phyloP scores from a whole-genome alignment of 2,329 filamentous ascomycete species.

The Cladosporium oxysporum region DNA sequence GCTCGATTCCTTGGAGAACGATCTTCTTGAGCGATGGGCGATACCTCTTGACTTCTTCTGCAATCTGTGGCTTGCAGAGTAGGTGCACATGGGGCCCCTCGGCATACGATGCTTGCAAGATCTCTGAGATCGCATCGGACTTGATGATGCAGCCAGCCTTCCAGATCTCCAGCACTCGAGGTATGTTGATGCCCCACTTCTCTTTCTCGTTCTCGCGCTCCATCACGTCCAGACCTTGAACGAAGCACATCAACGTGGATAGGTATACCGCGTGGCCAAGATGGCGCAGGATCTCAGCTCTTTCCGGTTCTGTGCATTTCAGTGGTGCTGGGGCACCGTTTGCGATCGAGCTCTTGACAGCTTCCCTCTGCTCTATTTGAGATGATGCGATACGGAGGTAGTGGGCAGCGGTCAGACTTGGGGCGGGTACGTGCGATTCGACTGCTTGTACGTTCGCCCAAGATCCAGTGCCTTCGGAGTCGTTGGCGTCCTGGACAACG shows the following conservation, averaged over 20 bases:
- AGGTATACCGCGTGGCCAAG: constrained; percentile 55
- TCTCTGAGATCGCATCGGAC: constrained; percentile 55
- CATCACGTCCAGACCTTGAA: constrained; percentile 60
- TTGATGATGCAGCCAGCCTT: constrained; percentile 63
- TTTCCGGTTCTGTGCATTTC: constrained; percentile 32
- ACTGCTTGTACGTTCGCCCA: constrained; percentile 58
- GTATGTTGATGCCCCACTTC: constrained; percentile 50
- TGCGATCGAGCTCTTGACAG: constrained; percentile 28
- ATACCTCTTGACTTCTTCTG: constrained; percentile 47
- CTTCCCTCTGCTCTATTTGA: constrained; percentile 48
- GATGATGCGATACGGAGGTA: constrained; percentile 57
- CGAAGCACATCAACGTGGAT: constrained; percentile 55
- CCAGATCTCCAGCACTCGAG: constrained; percentile 53
- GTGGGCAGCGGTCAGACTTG: constrained; percentile 54
- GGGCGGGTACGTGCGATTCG: constrained; percentile 54
- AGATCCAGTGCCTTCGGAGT: constrained; percentile 57
- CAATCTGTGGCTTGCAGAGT: constrained; percentile 40
- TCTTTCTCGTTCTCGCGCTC: constrained; percentile 53
- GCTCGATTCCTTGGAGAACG: constrained; percentile 49
- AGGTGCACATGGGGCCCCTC: background rate
- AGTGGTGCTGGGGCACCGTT: constrained; percentile 41
- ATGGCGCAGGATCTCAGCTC: constrained; percentile 46
- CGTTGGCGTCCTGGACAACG: constrained; percentile 60
- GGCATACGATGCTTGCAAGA: constrained; percentile 44
- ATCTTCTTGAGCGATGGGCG: constrained; percentile 48